Percentiles rank a stretch among this genome's conserved stretches.
These are phyloP conservation scores for Fusarium mundagurra DNA, from an alignment of 2,329 filamentous ascomycete species.

Conservation along the genomic window DNA sequence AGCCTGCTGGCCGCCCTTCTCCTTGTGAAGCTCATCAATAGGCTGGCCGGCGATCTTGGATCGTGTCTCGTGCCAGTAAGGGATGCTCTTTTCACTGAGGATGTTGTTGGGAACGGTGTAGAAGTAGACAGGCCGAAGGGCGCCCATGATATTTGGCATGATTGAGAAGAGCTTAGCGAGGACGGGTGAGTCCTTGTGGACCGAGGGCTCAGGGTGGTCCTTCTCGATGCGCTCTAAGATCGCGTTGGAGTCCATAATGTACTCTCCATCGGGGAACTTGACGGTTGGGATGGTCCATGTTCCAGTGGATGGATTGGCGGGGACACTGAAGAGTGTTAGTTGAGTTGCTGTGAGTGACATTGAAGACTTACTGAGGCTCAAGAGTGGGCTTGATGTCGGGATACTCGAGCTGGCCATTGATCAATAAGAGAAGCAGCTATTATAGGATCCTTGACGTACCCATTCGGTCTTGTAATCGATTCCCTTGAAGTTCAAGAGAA, in stretches of 20 bases:
- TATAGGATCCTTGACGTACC: slow-evolving; percentile 45
- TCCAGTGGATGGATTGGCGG: slow-evolving; percentile 33
- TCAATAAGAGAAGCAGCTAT: not conserved
- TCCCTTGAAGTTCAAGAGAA: slow-evolving; percentile 74
- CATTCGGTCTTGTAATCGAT: slow-evolving; percentile 75
- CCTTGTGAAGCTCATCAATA: slow-evolving; percentile 59
- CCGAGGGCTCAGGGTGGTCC: slow-evolving; percentile 64
- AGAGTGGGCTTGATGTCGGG: slow-evolving; percentile 69
- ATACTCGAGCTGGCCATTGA: slow-evolving; percentile 62
- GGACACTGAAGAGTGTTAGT: slow-evolving; percentile 23
- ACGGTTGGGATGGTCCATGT: slow-evolving; percentile 60
- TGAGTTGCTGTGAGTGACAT: not conserved
- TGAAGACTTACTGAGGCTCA: slow-evolving; percentile 58
- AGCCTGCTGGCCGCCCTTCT: slow-evolving; percentile 59
- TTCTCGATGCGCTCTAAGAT: slow-evolving; percentile 70
- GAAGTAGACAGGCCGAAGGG: slow-evolving; percentile 55
- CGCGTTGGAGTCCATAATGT: slow-evolving; percentile 70
- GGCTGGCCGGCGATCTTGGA: slow-evolving; percentile 59
- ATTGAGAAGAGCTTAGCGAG: slow-evolving; percentile 56
- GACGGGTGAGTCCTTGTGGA: slow-evolving; percentile 66
- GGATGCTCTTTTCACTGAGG: slow-evolving; percentile 59
- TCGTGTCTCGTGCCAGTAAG: slow-evolving; percentile 67
- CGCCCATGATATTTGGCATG: slow-evolving; percentile 45
- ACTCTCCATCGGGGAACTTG: slow-evolving; percentile 63
- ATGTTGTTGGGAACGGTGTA: slow-evolving; percentile 60